phyloP scores from a whole-genome alignment of 441 rosid genomes.

The Eruca vesicaria region DNA sequence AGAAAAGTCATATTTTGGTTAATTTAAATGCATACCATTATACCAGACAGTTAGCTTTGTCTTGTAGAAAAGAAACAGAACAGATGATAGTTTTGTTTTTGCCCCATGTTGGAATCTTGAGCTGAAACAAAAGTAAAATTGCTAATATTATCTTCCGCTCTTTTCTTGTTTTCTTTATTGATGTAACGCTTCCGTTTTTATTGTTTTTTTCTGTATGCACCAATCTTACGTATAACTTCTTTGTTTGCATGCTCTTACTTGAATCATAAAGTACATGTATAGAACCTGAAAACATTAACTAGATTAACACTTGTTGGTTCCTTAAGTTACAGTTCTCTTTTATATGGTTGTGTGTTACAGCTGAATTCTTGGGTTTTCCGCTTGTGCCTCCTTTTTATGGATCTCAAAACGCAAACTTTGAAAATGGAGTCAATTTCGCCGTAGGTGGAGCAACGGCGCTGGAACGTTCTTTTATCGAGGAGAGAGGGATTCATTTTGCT shows the following conservation, averaged over 20 bases:
- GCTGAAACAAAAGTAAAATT: background rate
- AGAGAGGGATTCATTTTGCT: slow-evolving; percentile 23
- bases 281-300: background rate
- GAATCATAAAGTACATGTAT: background rate
- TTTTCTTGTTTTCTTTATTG: background rate
- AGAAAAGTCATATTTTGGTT: background rate
- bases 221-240: background rate
- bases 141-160: background rate
- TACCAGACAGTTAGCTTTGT: background rate
- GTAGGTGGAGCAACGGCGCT: slow-evolving; percentile 53
- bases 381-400: slow-evolving; percentile 42
- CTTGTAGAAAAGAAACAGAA: background rate
- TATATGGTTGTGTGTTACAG: slow-evolving; percentile 22
- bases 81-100: background rate
- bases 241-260: background rate
- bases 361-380: slow-evolving; percentile 46
- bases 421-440: slow-evolving; percentile 49
- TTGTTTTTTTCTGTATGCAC: background rate
- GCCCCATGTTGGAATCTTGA: background rate
- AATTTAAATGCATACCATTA: background rate
- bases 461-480: slow-evolving; percentile 30
- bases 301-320: background rate
- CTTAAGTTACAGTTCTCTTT: background rate
- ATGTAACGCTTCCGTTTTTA: background rate
- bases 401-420: slow-evolving; percentile 1